Evolutionary conservation across 2,329 filamentous ascomycete species (phyloP), one percentile per base, ranked within the genome.

Genomic region (Pestalotiopsis sp.): DNA sequence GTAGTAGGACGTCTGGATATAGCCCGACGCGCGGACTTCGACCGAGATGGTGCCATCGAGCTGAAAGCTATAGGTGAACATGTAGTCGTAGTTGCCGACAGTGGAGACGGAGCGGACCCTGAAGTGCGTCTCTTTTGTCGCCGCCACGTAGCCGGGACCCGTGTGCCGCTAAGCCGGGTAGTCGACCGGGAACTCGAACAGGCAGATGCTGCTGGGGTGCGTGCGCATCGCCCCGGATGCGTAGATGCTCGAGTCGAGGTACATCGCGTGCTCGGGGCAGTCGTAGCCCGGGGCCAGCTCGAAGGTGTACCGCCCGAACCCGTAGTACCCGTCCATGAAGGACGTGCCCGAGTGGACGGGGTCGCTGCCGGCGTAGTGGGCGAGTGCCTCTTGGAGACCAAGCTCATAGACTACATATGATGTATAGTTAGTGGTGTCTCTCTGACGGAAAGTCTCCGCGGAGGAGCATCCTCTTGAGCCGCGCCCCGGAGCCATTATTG

Each of bases 311-410:
- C 81, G 78, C 0, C 84, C 84, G 60, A 87, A 83, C 17, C 84
- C 83, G 68, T 84, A 85, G 66, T 79, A 84, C 0, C 77, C 79
- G 68, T 87, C 85, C 2, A 86, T 77, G 68, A 85, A 87, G 0
- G 81, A 76, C 0, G 81, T 83, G 17, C 81, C 81, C 1, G 81
- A 82, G 71, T 83, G 81, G 2, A 82, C 74, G 0, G 85, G 86
- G 63, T 87, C 84, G 57, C 80, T 81, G 4, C 84, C 81, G 1
- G 85, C 83, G 67, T 87, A 88, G 66, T 87, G 84, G 1, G 86
- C 83, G 7, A 88, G 75, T 0, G 86, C 86, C 74, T 89, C 86
- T 73, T 89, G 84, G 0, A 89, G 76, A 2, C 83, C 82, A 1
- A 90, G 78, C 72, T 89, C 87, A 68, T 88, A 89, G 12, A 89